Base-by-base conservation (phyloP, 2,329 filamentous ascomycete genomes). In the Talaromyces marneffei region DNA sequence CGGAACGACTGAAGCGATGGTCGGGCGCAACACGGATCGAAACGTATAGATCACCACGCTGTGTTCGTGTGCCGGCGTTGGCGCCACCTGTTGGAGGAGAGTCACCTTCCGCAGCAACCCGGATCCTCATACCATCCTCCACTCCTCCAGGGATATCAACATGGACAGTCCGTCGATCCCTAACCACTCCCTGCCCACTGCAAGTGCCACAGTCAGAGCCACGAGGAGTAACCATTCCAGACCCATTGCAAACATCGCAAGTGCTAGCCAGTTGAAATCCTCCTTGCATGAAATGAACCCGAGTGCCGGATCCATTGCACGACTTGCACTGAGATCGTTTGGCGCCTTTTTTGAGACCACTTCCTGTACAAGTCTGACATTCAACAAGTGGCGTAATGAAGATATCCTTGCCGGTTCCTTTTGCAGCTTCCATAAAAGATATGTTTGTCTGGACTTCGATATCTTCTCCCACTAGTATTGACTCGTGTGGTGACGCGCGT, bases 211-310 rank as follows among this genome's bases (percentile, higher is more conserved):
- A 99, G 70, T 95, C 90, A 10, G 86, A 88, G 48, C 91, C 91
- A 67, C 84, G 85, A 2, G 94, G 92, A 35, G 91, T 88, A 2
- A 84, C 82, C 57, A 87, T 80, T 53, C 94, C 94, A 48, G 85
- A 87, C 2, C 94, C 94, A 57, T 87, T 87, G 73, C 94, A 99
- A 37, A 85, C 79, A 20, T 84, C 82, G 75, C 94, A 99, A 1
- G 92, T 95, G 64, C 90, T 91, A 4, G 90, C 91, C 88, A 99
- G 93, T 78, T 97, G 93, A 78, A 99, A 97, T 25, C 92, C 92
- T 59, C 92, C 92, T 68, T 91, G 87, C 84, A 97, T 89, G 71
- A 91, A 88, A 75, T 96, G 91, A 54, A 97, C 87, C 61, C 90
- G 83, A 39, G 89, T 90, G 56, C 94, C 94, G 1, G 91, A 91